These are phyloP conservation scores for Selaginella moellendorffii DNA, from an alignment of 75 land plant species.

Conservation along the genomic window DNA sequence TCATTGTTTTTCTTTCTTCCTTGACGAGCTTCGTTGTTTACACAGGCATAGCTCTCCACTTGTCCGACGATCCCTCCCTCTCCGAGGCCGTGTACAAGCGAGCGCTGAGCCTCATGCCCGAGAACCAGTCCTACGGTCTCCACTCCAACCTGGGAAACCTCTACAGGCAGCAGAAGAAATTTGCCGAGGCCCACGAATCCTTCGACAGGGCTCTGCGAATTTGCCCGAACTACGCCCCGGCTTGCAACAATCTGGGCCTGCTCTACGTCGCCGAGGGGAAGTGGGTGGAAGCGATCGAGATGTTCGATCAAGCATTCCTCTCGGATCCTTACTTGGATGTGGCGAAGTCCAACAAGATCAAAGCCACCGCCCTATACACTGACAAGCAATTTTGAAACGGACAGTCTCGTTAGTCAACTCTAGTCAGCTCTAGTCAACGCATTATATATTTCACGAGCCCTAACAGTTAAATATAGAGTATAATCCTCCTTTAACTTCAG, in stretches of 20 bases:
- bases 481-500: too few relatives aligned
- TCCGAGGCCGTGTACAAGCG: conserved; percentile 54
- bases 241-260: conserved; percentile 72
- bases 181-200: conserved; percentile 38
- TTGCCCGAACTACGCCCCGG: conserved; percentile 72
- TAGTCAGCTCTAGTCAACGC: too few relatives aligned
- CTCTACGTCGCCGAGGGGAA: conserved; percentile 47
- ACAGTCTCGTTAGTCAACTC: too few relatives aligned
- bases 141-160: conserved; percentile 70
- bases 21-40: too few relatives aligned
- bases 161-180: conserved; percentile 39
- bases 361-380: conserved; percentile 30
- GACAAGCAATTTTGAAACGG: neutral
- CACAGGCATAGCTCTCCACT: conserved; percentile 57
- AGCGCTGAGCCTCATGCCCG: conserved; percentile 40
- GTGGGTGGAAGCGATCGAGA: conserved; percentile 49
- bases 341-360: conserved; percentile 63
- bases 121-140: conserved; percentile 47
- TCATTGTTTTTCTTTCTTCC: too few relatives aligned
- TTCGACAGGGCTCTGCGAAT: conserved; percentile 46
- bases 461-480: too few relatives aligned
- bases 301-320: conserved; percentile 48
- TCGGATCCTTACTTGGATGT: conserved; percentile 64
- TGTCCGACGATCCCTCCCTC: conserved; percentile 41
- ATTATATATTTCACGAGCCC: too few relatives aligned